These are phyloP conservation scores for Picochlorum costavermella DNA, from an alignment of 139 green algal species.

Conservation along the genomic window DNA sequence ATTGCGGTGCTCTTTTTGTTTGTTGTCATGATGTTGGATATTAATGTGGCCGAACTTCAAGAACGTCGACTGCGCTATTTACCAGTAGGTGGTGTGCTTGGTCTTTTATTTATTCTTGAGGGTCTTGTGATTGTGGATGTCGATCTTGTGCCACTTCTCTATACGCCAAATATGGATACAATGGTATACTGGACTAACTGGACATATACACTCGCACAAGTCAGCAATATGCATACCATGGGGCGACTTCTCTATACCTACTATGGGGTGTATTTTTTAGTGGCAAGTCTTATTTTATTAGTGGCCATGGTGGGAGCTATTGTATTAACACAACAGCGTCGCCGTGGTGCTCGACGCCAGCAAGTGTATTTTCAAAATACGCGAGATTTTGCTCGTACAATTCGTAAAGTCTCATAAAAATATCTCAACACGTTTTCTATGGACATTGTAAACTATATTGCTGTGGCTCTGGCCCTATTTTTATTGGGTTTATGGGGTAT, in stretches of 20 bases:
- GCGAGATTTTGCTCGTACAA: conserved; percentile 48
- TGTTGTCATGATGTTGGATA: conserved; percentile 71
- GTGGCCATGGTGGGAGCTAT: conserved; percentile 60
- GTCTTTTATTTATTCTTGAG: conserved; percentile 52
- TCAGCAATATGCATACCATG: conserved; percentile 43
- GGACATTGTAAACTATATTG: conserved; percentile 51
- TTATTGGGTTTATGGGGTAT: conserved; percentile 53
- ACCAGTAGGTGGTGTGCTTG: conserved; percentile 41
- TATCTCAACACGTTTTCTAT: conserved; percentile 32
- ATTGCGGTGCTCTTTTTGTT: conserved; percentile 66
- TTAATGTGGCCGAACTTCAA: conserved; percentile 50
- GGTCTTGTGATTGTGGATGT: conserved; percentile 55
- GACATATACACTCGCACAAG: conserved; percentile 25
- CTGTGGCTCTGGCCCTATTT: conserved; percentile 48
- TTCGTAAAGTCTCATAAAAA: conserved; percentile 35
- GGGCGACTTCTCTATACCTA: conserved; percentile 53
- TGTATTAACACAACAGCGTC: conserved; percentile 52
- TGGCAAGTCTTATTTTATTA: conserved; percentile 53
- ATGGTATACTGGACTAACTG: conserved; percentile 24
- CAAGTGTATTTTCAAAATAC: conserved; percentile 58
- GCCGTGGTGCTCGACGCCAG: conserved; percentile 41
- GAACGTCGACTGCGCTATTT: conserved; percentile 53
- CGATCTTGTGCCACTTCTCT: conserved; percentile 47
- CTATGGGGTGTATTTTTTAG: conserved; percentile 54
- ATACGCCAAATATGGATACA: conserved; percentile 7